Percentiles rank a stretch among this genome's conserved stretches.
Evolutionary conservation across 495 filamentous ascomycete genomes (phyloP).

Genomic region (Pyrenopolyporus hunteri): DNA sequence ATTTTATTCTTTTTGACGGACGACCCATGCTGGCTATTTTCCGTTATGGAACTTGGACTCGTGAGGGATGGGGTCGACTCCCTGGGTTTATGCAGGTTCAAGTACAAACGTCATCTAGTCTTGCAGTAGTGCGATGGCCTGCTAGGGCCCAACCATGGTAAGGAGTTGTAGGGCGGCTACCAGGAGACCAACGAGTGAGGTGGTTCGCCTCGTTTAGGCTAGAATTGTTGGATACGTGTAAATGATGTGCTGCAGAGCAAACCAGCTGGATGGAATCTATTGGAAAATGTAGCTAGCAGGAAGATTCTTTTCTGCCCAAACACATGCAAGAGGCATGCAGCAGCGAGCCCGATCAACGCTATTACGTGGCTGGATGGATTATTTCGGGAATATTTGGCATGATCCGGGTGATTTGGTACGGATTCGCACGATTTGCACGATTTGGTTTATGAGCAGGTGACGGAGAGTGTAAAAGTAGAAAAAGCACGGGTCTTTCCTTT

Average conservation of each 20-base stretch:
- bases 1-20: too few species aligned
- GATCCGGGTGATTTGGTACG: too few species aligned
- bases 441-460: too few species aligned
- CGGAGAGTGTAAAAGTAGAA: slow-evolving; percentile 4
- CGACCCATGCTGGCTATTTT: too few species aligned
- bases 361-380: slow-evolving; percentile 9
- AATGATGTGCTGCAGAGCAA: slow-evolving; percentile 12
- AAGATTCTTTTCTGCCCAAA: slow-evolving; percentile 13
- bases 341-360: slow-evolving; percentile 8
- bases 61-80: background rate
- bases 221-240: slow-evolving; percentile 22
- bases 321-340: slow-evolving; percentile 6
- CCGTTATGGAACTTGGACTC: too few species aligned
- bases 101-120: slow-evolving; percentile 3
- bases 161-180: slow-evolving; percentile 4
- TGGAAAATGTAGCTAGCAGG: slow-evolving; percentile 9
- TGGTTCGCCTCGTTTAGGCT: slow-evolving; percentile 17
- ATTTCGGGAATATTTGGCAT: background rate
- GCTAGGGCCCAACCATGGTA: slow-evolving; percentile 12
- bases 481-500: background rate
- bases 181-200: background rate
- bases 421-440: background rate
- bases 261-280: slow-evolving; percentile 23
- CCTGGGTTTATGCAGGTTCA: slow-evolving; percentile 15
- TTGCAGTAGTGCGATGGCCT: slow-evolving; percentile 13